phyloP scores from a whole-genome alignment of 805 yeast genomes.

The Starmerella gropengiesseri region DNA sequence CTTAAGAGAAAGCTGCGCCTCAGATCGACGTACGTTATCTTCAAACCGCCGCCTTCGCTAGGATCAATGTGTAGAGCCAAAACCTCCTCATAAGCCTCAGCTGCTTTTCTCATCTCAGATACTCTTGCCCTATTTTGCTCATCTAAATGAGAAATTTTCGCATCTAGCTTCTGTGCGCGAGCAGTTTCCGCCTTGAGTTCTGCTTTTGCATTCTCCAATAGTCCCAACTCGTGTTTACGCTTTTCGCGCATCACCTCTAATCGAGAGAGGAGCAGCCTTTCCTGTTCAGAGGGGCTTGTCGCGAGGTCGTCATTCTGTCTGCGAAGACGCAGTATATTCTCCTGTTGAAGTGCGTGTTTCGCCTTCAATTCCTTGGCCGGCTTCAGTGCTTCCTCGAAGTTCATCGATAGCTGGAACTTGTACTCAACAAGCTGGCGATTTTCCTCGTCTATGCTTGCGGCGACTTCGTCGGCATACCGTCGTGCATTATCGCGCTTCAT shows the following conservation, averaged over 20 bases:
- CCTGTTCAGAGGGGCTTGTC: background rate
- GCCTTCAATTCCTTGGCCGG: background rate
- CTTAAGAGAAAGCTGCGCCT: slow-evolving; percentile 1
- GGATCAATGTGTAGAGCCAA: slow-evolving; percentile 1
- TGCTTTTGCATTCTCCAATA: background rate
- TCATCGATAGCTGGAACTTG: background rate
- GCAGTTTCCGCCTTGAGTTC: background rate
- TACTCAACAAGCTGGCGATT: slow-evolving; percentile 1
- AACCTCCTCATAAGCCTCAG: background rate
- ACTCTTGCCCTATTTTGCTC: too few relatives aligned
- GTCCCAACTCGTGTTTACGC: background rate
- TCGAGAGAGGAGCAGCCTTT: background rate
- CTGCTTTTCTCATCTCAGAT: background rate
- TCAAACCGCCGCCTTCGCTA: background rate
- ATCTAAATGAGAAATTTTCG: background rate
- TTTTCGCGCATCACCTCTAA: background rate
- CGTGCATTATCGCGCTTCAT: background rate
- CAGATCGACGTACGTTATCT: background rate
- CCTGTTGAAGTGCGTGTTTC: background rate
- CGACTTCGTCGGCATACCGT: background rate
- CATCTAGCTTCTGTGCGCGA: background rate
- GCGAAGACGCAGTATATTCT: background rate
- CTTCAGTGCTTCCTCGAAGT: slow-evolving; percentile 1
- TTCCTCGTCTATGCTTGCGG: slow-evolving; percentile 3
- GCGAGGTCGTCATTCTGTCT: slow-evolving; percentile 3